Conservation (phyloP, 257 asterid genomes). For the Apocynum venetum region DNA sequence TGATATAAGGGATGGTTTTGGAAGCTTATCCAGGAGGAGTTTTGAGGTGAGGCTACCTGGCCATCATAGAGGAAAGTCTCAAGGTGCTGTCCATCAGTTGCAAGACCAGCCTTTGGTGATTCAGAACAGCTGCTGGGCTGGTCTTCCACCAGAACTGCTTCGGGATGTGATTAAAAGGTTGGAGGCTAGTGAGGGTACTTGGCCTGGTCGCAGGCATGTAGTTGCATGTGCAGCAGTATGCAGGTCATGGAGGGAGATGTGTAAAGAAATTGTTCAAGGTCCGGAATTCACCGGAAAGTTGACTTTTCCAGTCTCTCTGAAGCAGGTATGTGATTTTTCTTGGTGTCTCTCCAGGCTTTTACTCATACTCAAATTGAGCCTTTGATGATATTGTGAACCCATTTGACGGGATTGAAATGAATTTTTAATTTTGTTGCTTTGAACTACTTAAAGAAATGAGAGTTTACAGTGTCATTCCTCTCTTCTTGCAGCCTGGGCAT, state of each 20-base stretch:
- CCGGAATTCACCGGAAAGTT: constrained; percentile 64
- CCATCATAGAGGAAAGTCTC: constrained; percentile 57
- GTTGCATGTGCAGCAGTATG: constrained; percentile 90
- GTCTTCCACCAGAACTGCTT: constrained; percentile 78
- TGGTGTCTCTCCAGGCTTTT: not conserved
- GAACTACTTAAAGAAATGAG: not conserved
- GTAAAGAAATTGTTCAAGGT: constrained; percentile 63
- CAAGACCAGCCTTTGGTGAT: constrained; percentile 53
- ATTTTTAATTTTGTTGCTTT: not conserved
- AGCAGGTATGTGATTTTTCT: constrained; percentile 44
- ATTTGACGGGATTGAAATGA: not conserved
- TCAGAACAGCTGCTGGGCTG: constrained; percentile 86
- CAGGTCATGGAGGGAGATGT: constrained; percentile 84
- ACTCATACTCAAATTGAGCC: not conserved
- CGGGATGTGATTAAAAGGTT: constrained; percentile 70
- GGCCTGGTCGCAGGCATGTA: constrained; percentile 81
- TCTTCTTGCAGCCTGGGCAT: constrained; percentile 61
- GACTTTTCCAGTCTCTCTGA: constrained; percentile 77
- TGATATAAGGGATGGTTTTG: constrained; percentile 76
- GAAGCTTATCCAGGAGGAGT: constrained; percentile 71
- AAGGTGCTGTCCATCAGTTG: constrained; percentile 73
- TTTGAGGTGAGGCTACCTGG: constrained; percentile 54
- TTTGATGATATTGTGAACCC: not conserved
- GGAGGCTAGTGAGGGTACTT: constrained; percentile 75
- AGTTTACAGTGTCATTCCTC: constrained; percentile 17